phyloP scores from a whole-genome alignment of 2,329 filamentous ascomycete species.

The Elsinoe australis region DNA sequence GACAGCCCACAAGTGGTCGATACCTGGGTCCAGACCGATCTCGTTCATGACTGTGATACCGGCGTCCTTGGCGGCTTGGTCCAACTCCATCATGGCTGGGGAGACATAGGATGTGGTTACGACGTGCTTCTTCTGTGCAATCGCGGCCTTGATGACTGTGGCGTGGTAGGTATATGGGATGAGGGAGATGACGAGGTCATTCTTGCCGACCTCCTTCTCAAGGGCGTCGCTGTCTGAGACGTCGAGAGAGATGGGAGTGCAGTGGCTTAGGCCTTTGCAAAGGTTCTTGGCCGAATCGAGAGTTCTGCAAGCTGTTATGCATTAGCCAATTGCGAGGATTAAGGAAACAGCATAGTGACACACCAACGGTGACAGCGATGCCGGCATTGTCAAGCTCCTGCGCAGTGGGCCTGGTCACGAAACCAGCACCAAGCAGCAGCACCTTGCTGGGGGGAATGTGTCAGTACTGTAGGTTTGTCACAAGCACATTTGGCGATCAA shows the following conservation, averaged over 20 bases:
- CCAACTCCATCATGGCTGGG: conserved; percentile 41
- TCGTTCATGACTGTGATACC: conserved; percentile 98
- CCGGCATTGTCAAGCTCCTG: conserved; percentile 52
- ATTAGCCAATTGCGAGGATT: neutral
- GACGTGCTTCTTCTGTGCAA: conserved; percentile 89
- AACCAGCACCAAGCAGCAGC: conserved; percentile 46
- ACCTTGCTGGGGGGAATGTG: conserved; percentile 31
- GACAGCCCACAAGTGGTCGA: conserved; percentile 73
- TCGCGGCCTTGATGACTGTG: conserved; percentile 84
- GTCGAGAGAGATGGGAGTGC: conserved; percentile 73
- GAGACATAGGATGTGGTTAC: conserved; percentile 85
- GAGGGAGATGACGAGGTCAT: conserved; percentile 48
- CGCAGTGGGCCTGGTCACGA: conserved; percentile 51
- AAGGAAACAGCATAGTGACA: conserved; percentile 18
- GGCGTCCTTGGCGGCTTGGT: conserved; percentile 73
- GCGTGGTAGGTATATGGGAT: conserved; percentile 92
- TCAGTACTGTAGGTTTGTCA: neutral
- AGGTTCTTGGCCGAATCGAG: conserved; percentile 70
- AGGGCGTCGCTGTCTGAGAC: conserved; percentile 69
- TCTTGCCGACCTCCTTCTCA: conserved; percentile 71
- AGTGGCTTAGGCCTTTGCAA: conserved; percentile 61
- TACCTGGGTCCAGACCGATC: conserved; percentile 68
- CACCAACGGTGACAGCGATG: conserved; percentile 51
- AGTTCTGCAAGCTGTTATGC: conserved; percentile 64
- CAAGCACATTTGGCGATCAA: neutral